These are phyloP conservation scores for Lecanicillium sp. DNA, from an alignment of 2,329 filamentous ascomycete genomes.

Conservation along the genomic window DNA sequence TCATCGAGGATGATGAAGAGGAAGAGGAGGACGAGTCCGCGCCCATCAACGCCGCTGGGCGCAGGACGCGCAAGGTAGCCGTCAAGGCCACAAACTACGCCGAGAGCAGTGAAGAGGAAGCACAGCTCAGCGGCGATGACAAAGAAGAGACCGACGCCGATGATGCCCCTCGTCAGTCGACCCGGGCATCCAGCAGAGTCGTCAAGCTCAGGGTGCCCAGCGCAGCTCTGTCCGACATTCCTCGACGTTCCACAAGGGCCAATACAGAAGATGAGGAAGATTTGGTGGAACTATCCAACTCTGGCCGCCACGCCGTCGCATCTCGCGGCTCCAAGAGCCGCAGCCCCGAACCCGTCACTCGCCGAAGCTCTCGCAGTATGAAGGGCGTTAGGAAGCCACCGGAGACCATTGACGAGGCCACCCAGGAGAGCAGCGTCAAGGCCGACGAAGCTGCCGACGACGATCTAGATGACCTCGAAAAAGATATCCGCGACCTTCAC, in stretches of 20 bases:
- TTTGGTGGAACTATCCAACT: conserved; percentile 53
- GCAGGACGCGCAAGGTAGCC: conserved; percentile 42
- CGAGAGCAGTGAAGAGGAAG: conserved; percentile 38
- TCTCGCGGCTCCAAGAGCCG: conserved; percentile 47
- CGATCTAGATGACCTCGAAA: conserved; percentile 32
- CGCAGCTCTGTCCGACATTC: conserved; percentile 21
- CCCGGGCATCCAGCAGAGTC: conserved; percentile 28
- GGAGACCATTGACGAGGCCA: conserved; percentile 46
- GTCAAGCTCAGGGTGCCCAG: conserved; percentile 41
- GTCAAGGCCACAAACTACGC: conserved; percentile 41
- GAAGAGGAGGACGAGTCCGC: conserved; percentile 36
- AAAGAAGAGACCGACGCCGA: conserved; percentile 25
- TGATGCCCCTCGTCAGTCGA: conserved; percentile 19
- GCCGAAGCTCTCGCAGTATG: conserved; percentile 42
- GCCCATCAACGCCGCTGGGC: conserved; percentile 41
- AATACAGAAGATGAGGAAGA: conserved; percentile 50
- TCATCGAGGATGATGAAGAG: conserved; percentile 39
- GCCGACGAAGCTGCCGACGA: conserved; percentile 19
- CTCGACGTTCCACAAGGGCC: conserved; percentile 46
- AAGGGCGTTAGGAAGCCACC: conserved; percentile 47
- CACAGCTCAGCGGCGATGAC: conserved; percentile 24
- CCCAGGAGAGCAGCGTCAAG: conserved; percentile 43
- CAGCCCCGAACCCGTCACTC: conserved; percentile 47
- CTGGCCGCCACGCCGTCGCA: conserved; percentile 50
- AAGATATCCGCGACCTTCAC: conserved; percentile 30